Conservation (phyloP, 208 protist species). For the Trypanosoma vivax region DNA sequence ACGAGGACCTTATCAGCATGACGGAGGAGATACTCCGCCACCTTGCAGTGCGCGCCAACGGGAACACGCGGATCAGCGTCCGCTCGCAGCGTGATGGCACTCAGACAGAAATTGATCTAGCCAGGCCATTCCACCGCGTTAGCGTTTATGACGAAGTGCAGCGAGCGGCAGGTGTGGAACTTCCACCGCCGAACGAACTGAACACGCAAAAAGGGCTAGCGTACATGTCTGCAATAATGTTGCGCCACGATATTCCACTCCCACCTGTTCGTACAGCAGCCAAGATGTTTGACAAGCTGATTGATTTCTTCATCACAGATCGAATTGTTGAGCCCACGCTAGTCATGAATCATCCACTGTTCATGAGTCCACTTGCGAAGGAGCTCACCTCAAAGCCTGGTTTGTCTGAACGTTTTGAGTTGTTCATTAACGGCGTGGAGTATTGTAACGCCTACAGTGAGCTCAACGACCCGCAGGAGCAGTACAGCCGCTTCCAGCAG, state of each 20-base stretch:
- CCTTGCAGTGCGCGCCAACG: conserved; percentile 50
- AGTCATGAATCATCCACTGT: conserved; percentile 91
- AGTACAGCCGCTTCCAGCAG: conserved; percentile 91
- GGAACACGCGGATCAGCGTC: conserved; percentile 36
- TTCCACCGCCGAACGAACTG: conserved; percentile 72
- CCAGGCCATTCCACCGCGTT: conserved; percentile 78
- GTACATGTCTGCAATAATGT: conserved; percentile 82
- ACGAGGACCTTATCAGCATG: conserved; percentile 90
- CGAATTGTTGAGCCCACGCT: conserved; percentile 91
- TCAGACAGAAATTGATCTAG: conserved; percentile 73
- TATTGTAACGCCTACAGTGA: conserved; percentile 97
- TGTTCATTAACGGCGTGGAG: conserved; percentile 93
- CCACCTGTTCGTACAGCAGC: conserved; percentile 83
- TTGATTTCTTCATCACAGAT: conserved; percentile 89
- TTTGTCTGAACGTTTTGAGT: conserved; percentile 94
- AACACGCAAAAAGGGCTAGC: conserved; percentile 65
- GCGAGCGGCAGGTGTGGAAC: conserved; percentile 52
- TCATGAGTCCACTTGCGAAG: conserved; percentile 91
- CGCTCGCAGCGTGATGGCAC: conserved; percentile 17
- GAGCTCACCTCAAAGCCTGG: conserved; percentile 62
- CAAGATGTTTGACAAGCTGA: conserved; percentile 89
- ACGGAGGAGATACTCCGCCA: conserved; percentile 89
- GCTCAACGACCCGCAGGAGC: conserved; percentile 94
- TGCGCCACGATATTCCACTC: conserved; percentile 74
- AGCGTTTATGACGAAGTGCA: conserved; percentile 86